Percentiles rank a stretch among this genome's conserved stretches.
Evolutionary conservation across 1,139 yeast species (phyloP).

Genomic region (Candida gigantensis): DNA sequence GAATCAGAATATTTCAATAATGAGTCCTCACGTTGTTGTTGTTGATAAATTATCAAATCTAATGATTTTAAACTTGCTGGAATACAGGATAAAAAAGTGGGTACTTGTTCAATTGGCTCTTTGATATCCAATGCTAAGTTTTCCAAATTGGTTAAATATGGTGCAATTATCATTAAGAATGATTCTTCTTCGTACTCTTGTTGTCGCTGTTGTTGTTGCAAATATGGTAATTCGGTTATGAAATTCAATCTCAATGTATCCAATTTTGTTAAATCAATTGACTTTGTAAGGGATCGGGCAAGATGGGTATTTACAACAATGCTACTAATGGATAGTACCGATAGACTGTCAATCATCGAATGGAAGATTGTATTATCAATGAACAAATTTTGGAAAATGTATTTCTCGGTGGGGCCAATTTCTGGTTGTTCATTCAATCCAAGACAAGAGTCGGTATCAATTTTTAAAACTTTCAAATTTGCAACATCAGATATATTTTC

Average conservation of each 20-base stretch:
- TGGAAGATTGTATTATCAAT: slow-evolving; percentile 1
- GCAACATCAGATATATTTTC: too few species aligned
- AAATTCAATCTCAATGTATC: slow-evolving; percentile 15
- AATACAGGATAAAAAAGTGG: slow-evolving; percentile 32
- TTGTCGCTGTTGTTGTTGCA: too few species aligned
- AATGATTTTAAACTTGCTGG: slow-evolving; percentile 28
- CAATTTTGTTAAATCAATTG: slow-evolving; percentile 25
- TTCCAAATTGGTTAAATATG: slow-evolving; percentile 25
- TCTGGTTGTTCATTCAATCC: neutral
- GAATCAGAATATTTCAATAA: slow-evolving; percentile 29
- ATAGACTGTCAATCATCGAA: slow-evolving; percentile 19
- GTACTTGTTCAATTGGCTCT: slow-evolving; percentile 47
- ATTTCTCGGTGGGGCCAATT: neutral
- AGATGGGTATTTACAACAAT: slow-evolving; percentile 29
- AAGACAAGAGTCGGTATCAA: neutral
- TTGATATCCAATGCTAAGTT: slow-evolving; percentile 45
- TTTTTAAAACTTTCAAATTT: neutral
- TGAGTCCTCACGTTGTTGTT: slow-evolving; percentile 21
- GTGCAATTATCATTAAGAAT: slow-evolving; percentile 30
- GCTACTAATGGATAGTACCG: slow-evolving; percentile 27
- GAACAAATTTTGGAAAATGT: neutral
- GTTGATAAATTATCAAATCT: slow-evolving; percentile 46
- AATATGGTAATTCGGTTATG: slow-evolving; percentile 8
- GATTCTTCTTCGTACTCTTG: slow-evolving; percentile 17
- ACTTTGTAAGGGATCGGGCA: slow-evolving; percentile 20